Evolutionary conservation across 1,284 basidiomycete species (phyloP).

Genomic region (Exobasidium cylindrosporum): DNA sequence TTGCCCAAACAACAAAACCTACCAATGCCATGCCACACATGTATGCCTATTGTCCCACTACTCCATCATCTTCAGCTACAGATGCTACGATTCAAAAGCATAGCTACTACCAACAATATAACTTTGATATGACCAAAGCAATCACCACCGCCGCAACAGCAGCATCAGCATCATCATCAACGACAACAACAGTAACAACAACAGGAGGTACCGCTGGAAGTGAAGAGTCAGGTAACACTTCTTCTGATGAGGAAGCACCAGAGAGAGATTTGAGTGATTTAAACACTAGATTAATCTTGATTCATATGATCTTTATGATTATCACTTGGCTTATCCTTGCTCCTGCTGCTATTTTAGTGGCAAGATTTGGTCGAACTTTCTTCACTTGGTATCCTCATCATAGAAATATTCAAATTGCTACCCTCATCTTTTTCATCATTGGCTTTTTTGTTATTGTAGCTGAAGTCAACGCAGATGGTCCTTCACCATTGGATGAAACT

Average conservation of each 20-base stretch:
- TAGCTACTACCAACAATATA: conserved; percentile 20
- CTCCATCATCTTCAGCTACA: conserved; percentile 21
- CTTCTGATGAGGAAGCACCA: too few species aligned
- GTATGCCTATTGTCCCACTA: conserved; percentile 24
- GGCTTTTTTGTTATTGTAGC: conserved; percentile 57
- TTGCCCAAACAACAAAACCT: conserved; percentile 19
- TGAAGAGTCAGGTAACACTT: conserved; percentile 5
- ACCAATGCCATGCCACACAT: conserved; percentile 26
- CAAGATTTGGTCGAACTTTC: conserved; percentile 63
- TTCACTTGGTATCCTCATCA: conserved; percentile 65
- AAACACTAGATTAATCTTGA: conserved; percentile 1
- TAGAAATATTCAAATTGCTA: conserved; percentile 60
- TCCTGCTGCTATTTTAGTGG: conserved; percentile 64
- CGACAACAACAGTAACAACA: background rate
- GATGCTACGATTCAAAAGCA: conserved; percentile 24
- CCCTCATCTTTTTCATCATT: conserved; percentile 51
- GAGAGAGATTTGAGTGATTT: conserved; percentile 5
- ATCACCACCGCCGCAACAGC: conserved; percentile 22
- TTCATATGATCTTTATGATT: conserved; percentile 33
- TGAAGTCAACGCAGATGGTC: conserved; percentile 60
- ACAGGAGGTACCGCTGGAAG: conserved; percentile 11
- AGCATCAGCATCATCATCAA: background rate
- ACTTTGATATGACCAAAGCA: conserved; percentile 40
- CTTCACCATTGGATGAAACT: background rate
- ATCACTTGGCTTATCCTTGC: conserved; percentile 65